Base-by-base conservation (phyloP, 495 filamentous ascomycete genomes). In the Penicillium goetzii region DNA sequence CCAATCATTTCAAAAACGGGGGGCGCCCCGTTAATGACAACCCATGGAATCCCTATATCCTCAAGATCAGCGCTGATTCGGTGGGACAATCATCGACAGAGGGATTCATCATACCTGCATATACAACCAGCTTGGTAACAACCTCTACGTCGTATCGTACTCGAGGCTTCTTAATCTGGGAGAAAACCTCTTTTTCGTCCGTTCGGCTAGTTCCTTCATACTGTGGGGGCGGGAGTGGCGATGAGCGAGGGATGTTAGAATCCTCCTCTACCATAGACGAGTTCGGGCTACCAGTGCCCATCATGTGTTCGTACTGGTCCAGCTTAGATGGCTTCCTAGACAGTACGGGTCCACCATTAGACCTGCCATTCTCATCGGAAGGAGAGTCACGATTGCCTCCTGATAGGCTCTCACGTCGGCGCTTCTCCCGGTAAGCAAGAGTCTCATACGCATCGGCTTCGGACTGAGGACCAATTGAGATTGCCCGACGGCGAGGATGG, bases 91-190 rank as follows among this genome's bases (percentile, higher is more conserved):
- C 12, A 34, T 6, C 5, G 52, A 55, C 38, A 59, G 12, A 54
- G 7, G 34, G 19, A n/a, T 38, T 40, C 30, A 3, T 79, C 85
- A 65, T 80, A 96, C 94, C 95, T 61, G 88, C 83, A 82, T 99
- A 99, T 43, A 99, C 92, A 69, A 99, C 90, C 56, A 99, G 79
- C 78, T 97, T 98, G 19, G 95, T 98, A 45, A 98, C 86, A 23
- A 99, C 94, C 72, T 99, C 95, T 10, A 97, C 94, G 78, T 99
- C 95, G 71, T 99, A 99, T 64, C 93, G 83, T 32, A 97, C 93
- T 57, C 95, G 86, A 21, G 95, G 92, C 75, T 88, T 93, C 59
- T 93, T 88, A 56, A 98, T 84, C 72, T 83, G 86, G 19, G 87
- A 88, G 73, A 97, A 97, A 68, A 99, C 86, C 69, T 97, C 91